phyloP scores from a whole-genome alignment of 371 early-diverging fungal genomes.

The Mucor circinelloides region DNA sequence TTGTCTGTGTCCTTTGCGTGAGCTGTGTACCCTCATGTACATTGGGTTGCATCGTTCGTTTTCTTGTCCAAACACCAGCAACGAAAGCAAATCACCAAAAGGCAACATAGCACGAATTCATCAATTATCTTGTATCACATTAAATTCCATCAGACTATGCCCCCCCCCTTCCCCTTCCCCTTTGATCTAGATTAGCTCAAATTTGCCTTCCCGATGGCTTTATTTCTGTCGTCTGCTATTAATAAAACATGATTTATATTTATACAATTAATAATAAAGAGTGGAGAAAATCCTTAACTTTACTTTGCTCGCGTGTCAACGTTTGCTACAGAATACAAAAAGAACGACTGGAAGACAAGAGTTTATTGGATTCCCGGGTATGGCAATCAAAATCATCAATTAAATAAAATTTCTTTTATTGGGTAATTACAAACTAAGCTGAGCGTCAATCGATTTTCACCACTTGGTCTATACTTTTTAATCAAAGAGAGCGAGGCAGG shows the following conservation, averaged over 20 bases:
- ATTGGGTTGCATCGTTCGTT: background rate
- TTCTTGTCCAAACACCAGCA: background rate
- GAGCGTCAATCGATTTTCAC: background rate
- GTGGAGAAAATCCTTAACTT: background rate
- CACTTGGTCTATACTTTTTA: too few species aligned
- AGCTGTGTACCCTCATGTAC: constrained; percentile 2
- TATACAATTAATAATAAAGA: background rate
- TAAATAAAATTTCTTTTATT: background rate
- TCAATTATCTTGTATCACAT: constrained; percentile 2
- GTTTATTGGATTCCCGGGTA: background rate
- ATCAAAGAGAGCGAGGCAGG: background rate
- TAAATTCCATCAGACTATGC: background rate
- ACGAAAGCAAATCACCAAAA: background rate
- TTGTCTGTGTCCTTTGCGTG: background rate
- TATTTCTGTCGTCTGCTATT: background rate
- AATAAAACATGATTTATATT: background rate
- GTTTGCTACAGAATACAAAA: background rate
- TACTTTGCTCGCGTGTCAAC: constrained; percentile 1
- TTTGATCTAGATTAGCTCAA: constrained; percentile 2
- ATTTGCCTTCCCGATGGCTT: background rate
- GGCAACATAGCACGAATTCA: constrained; percentile 8
- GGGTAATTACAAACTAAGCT: background rate
- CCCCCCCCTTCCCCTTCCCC: background rate
- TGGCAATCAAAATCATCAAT: background rate
- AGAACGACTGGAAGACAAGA: background rate